These are phyloP conservation scores for Trichoderma orchidacearum DNA, from an alignment of 495 filamentous ascomycete genomes.

Conservation along the genomic window DNA sequence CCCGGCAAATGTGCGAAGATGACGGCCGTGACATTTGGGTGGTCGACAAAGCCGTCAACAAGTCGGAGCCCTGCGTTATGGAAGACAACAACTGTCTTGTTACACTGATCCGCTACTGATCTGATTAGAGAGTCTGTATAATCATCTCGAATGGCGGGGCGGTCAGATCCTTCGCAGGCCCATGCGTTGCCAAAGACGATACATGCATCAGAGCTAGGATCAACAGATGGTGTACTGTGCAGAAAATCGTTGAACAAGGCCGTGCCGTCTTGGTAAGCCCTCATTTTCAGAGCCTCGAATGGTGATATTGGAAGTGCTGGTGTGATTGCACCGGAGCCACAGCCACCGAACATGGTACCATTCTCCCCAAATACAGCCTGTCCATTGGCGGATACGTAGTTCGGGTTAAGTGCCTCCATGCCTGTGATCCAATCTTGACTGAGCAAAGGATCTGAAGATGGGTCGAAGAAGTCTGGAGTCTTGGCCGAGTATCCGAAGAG, in stretches of 20 bases:
- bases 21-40: conserved; percentile 52
- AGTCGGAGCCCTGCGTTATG: conserved; percentile 46
- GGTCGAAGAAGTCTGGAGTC: conserved; percentile 24
- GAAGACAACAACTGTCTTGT: conserved; percentile 48
- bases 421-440: not conserved
- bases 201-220: conserved; percentile 47
- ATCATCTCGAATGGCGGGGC: conserved; percentile 25
- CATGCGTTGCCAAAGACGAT: conserved; percentile 50
- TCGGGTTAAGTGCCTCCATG: conserved; percentile 60
- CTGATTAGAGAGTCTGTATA: conserved; percentile 43
- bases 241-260: conserved; percentile 34
- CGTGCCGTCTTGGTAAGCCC: conserved; percentile 42
- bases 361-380: conserved; percentile 8
- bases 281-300: conserved; percentile 41
- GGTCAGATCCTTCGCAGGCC: conserved; percentile 40
- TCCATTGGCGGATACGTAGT: conserved; percentile 68
- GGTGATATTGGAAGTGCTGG: conserved; percentile 41
- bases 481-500: conserved; percentile 38
- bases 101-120: conserved; percentile 40
- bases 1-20: conserved; percentile 49
- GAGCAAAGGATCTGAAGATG: conserved; percentile 16
- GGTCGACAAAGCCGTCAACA: conserved; percentile 42
- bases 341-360: conserved; percentile 43
- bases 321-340: conserved; percentile 44
- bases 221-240: conserved; percentile 21